Evolutionary conservation across 2,329 filamentous ascomycete species (phyloP).

Genomic region (Nothomitra cinnamomea): DNA sequence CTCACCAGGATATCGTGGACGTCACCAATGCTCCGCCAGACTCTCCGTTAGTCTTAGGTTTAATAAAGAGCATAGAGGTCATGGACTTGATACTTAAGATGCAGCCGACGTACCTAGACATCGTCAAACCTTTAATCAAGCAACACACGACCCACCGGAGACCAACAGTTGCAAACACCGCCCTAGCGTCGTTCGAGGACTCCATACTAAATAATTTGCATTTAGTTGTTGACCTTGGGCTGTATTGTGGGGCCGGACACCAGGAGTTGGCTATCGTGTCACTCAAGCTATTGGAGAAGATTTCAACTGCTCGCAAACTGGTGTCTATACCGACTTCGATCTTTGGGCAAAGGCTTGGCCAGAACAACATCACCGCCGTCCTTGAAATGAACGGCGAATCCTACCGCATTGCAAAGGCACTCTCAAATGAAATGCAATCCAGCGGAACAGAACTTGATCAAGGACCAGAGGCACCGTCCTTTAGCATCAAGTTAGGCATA

Average conservation of each 20-base stretch:
- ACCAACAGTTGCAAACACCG: conserved; percentile 50
- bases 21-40: conserved; percentile 57
- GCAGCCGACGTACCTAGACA: conserved; percentile 79
- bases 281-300: conserved; percentile 65
- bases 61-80: conserved; percentile 67
- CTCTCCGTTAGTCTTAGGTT: conserved; percentile 64
- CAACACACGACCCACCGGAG: conserved; percentile 42
- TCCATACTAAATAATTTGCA: conserved; percentile 66
- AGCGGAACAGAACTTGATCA: conserved; percentile 55
- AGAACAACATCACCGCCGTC: conserved; percentile 77
- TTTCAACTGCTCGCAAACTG: conserved; percentile 70
- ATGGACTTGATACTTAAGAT: conserved; percentile 70
- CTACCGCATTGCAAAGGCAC: conserved; percentile 58
- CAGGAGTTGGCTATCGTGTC: conserved; percentile 65
- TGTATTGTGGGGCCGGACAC: conserved; percentile 75
- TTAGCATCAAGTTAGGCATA: conserved; percentile 67
- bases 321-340: conserved; percentile 50
- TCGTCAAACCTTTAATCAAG: conserved; percentile 66
- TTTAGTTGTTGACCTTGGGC: conserved; percentile 65
- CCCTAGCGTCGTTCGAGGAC: conserved; percentile 83
- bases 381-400: conserved; percentile 67
- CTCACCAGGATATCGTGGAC: conserved; percentile 58
- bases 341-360: conserved; percentile 42
- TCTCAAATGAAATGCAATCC: conserved; percentile 49
- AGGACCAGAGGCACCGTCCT: conserved; percentile 52